Conservation (phyloP, 805 yeast species). For the Hemisphaericaspora nanyangensis region DNA sequence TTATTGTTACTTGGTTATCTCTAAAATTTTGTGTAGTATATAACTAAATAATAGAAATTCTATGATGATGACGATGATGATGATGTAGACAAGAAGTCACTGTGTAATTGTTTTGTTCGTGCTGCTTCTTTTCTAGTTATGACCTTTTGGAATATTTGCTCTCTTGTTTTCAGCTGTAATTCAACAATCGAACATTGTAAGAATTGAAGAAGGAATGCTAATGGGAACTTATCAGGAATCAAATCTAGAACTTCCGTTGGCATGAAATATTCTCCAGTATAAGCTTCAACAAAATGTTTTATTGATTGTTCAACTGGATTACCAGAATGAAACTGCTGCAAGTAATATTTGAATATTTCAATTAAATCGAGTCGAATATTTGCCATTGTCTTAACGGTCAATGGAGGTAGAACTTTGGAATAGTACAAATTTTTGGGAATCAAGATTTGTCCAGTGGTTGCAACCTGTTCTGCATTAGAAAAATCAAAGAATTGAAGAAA, state of each 20-base stretch:
- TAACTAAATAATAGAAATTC: not conserved
- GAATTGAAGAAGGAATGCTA: constrained; percentile 26
- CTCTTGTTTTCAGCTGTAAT: constrained; percentile 15
- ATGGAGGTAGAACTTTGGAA: constrained; percentile 4
- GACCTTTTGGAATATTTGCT: constrained; percentile 20
- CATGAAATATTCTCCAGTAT: constrained; percentile 11
- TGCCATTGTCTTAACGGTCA: not conserved
- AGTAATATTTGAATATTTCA: constrained; percentile 17
- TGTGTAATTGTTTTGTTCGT: constrained; percentile 5
- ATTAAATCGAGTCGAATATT: constrained; percentile 9
- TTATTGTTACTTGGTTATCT: constrained; percentile 45
- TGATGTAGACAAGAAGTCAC: constrained; percentile 1
- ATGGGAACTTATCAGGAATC: constrained; percentile 22
- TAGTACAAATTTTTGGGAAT: constrained; percentile 17
- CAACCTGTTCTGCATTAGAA: constrained; percentile 31
- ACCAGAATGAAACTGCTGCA: constrained; percentile 3
- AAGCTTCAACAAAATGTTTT: constrained; percentile 24
- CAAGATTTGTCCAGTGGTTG: constrained; percentile 19
- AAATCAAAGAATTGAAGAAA: constrained; percentile 20
- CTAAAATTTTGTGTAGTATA: constrained; percentile 2
- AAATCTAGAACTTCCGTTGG: constrained; percentile 23
- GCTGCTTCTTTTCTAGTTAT: constrained; percentile 24
- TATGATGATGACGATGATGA: not conserved
- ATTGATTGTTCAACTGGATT: constrained; percentile 16
- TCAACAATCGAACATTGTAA: constrained; percentile 17